Evolutionary conservation across 805 yeast species (phyloP).

Genomic region (Clavispora santaluciae): DNA sequence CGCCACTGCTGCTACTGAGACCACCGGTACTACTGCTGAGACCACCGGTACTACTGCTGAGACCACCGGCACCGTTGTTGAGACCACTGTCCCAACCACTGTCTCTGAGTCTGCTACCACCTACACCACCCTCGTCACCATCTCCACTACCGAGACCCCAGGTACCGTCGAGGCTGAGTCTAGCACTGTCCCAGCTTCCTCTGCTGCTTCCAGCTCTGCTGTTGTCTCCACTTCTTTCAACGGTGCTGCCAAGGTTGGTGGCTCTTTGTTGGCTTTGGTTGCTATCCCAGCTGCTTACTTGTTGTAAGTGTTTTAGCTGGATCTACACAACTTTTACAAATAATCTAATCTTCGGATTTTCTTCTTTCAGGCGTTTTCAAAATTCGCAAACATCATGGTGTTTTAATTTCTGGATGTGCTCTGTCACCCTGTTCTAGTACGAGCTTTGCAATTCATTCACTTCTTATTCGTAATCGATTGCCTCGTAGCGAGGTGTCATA

Average conservation of each 20-base stretch:
- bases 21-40: slow-evolving; percentile 17
- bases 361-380: background rate
- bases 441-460: background rate
- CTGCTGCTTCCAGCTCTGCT: slow-evolving; percentile 10
- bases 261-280: slow-evolving; percentile 25
- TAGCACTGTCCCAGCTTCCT: slow-evolving; percentile 9
- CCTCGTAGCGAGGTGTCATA: background rate
- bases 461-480: background rate
- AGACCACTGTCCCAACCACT: slow-evolving; percentile 1
- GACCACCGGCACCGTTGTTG: slow-evolving; percentile 11
- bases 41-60: slow-evolving; percentile 17
- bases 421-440: background rate
- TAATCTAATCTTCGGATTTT: background rate
- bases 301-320: slow-evolving; percentile 18
- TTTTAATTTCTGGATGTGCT: background rate
- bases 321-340: background rate
- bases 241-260: slow-evolving; percentile 16
- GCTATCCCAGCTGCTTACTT: slow-evolving; percentile 34
- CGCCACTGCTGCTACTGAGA: slow-evolving; percentile 17
- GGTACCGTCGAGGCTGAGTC: slow-evolving; percentile 4
- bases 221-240: slow-evolving; percentile 12
- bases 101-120: background rate
- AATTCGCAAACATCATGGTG: background rate
- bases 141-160: background rate
- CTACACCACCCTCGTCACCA: background rate